Evolutionary conservation across 1,139 yeast genomes (phyloP), one percentile per base, ranked within the genome.

Genomic region (Kodamaea ohmeri): DNA sequence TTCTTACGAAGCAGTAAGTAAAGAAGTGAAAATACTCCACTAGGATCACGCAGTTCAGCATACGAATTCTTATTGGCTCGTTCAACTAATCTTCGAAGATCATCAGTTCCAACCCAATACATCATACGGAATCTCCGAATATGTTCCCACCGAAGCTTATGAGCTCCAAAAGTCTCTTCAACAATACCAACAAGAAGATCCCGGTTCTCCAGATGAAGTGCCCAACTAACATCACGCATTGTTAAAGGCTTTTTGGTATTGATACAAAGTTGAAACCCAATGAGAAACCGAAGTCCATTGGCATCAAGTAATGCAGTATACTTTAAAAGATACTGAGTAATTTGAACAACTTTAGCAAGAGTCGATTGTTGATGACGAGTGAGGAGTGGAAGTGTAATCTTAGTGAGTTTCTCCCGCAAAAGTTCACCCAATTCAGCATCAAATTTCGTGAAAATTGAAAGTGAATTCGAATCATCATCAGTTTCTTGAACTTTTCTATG

Each of bases 301-400:
- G 67, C 67, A 58, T 90, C 97, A 17, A 88, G 59, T 2, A 80
- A 65, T 9, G 62, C 46, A 32, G 73, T 65, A 34, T 63, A 55
- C 38, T 70, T 67, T 13, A 73, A 69, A 6, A 87, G 70, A 17
- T 76, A 78, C 26, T 71, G 66, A 14, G 85, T 64, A 2, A 89
- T 82, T 34, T 76, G 79, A 9, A 87, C 70, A 1, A 88, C 78
- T 12, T 86, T 78, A 2, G 83, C 71, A 29, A 90, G 71, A 0
- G 96, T 88, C 19, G 83, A 80, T 55, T 90, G 97, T 55, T 90
- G 97, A 61, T 90, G 97, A 44, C 96, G 77, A 0, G 96, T 88
- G 34, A 90, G 59, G 45, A 83, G 81, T 0, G 97, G 97, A 20
- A 90, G 64, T 0, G 92, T 73, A 2, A 76, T 66, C 43, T 75